Percentiles rank a stretch among this genome's conserved stretches.
Evolutionary conservation across 140 eudicot species (phyloP).

Genomic region (Oenanthe javanica): DNA sequence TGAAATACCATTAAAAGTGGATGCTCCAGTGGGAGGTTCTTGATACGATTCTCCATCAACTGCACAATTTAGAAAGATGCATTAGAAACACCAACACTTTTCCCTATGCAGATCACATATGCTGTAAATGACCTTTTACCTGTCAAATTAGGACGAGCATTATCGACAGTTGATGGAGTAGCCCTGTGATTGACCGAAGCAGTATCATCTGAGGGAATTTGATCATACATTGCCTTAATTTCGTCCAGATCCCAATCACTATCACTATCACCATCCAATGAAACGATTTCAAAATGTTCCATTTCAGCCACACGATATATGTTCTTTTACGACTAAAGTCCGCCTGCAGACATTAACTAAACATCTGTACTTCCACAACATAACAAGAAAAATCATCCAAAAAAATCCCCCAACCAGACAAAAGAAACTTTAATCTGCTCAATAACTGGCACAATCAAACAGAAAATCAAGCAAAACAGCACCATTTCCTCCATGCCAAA

Average conservation of each 20-base stretch:
- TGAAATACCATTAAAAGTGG: constrained; percentile 27
- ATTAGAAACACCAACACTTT: neutral
- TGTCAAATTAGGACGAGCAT: neutral
- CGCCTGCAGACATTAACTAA: neutral
- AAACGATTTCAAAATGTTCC: neutral
- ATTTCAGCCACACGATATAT: neutral
- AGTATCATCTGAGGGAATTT: constrained; percentile 28
- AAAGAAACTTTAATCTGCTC: neutral
- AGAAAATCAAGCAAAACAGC: neutral
- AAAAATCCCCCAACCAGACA: neutral
- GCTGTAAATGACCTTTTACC: neutral
- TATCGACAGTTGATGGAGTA: too few species aligned
- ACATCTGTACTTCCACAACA: neutral
- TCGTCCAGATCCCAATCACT: constrained; percentile 49
- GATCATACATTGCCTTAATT: constrained; percentile 20
- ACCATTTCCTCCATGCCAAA: neutral
- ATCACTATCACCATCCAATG: constrained; percentile 23
- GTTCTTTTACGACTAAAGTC: neutral
- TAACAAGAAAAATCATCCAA: neutral
- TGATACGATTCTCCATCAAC: constrained; percentile 21
- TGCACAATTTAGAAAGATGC: constrained; percentile 7
- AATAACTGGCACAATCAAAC: neutral
- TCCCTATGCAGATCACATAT: neutral
- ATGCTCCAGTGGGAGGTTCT: constrained; percentile 16
- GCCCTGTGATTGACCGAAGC: neutral